Evolutionary conservation across 2,329 filamentous ascomycete species (phyloP), one percentile per base, ranked within the genome.

Genomic region (Cadophora luteo-olivacea): DNA sequence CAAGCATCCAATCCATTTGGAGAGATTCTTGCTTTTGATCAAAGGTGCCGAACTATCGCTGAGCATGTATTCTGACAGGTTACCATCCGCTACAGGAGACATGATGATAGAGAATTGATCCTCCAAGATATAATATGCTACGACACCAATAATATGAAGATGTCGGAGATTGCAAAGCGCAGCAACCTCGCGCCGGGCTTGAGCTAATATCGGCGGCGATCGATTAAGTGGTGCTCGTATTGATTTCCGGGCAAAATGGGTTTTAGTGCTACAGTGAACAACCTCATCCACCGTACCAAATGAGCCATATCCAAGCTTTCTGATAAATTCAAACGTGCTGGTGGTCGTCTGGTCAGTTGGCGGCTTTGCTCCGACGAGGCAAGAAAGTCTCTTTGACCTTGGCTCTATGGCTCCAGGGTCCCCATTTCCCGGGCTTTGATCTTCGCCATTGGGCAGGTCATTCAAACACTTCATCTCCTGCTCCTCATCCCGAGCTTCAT

Each of bases 261-360:
- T 48, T 9, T 62, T 62, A 0, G 65, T 61, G 29, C 32, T 19
- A 14, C 24, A 2, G 32, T 66, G 65, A 12, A 48, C n/a, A 24
- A 66, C 65, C n/a, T 61, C 65, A 29, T 66, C 65, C 24, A 66
- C 65, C 25, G 25, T 54, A 3, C 65, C 65, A 38, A 54, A 66
- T 12, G 65, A 22, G 12, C 65, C 65, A 38, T 61, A 62, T 12
- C 65, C 65, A 36, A 66, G 65, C 24, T 55, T 33, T 29, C 51
- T 52, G n/a, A 66, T 22, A 1, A 60, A 66, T 14, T 55, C 38
- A 24, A 66, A 66, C n/a, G 33, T 16, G 32, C 22, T 19, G 24
- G 36, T 57, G n/a, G 45, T 16, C 16, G 12, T 57, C 5, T 61
- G 33, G 29, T 36, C 11, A 24, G 33, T 19, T 32, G 25, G 64